Evolutionary conservation across 2,329 filamentous ascomycete species (phyloP), one percentile per base, ranked within the genome.

Genomic region (Rachicladosporium sp.): DNA sequence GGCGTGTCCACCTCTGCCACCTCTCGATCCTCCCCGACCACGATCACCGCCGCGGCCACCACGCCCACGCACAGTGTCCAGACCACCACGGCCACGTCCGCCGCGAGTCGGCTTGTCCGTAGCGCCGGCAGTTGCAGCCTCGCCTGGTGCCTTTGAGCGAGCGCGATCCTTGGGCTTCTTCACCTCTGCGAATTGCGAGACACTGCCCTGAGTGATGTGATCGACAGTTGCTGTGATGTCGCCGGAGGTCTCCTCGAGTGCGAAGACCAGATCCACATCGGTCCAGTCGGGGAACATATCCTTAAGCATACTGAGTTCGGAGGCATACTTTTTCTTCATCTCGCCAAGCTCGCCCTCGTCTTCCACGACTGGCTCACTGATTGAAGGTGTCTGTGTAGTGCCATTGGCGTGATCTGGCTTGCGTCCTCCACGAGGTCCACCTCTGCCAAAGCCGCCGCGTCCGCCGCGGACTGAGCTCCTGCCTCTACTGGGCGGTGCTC

Each of bases 201-300:
- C 80, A 49, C 76, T 74, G 55, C 84, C 84, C 64, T 88, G 80
- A 53, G 80, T 77, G 62, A 91, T 89, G 63, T 79, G 78, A 55
- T 82, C 78, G 58, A 84, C 82, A 49, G 82, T 77, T 52, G 75
- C 66, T 52, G 82, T 74, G 55, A 86, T 70, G 63, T 71, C 82
- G 54, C 83, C 84, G 54, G 84, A 75, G 41, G 80, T 82, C 69
- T 98, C 91, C 63, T 93, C 78, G 44, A 98, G 73, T 46, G 88
- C 88, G 61, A 91, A 91, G 48, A 96, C 78, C 48, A 96, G 77
- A 62, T 96, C 89, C 62, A 88, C 85, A 57, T 94, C 85, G 53
- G 87, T 89, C 91, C 89, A 96, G 64, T 87, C 82, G 44, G 85
- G 78, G 69, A 94, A 95, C 68, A 96, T 80, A 63, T 94, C 88